A percentile compares a stretch with the other conserved stretches of the same genome.
phyloP scores from a whole-genome alignment of 805 yeast species.

The Spathaspora sp. region DNA sequence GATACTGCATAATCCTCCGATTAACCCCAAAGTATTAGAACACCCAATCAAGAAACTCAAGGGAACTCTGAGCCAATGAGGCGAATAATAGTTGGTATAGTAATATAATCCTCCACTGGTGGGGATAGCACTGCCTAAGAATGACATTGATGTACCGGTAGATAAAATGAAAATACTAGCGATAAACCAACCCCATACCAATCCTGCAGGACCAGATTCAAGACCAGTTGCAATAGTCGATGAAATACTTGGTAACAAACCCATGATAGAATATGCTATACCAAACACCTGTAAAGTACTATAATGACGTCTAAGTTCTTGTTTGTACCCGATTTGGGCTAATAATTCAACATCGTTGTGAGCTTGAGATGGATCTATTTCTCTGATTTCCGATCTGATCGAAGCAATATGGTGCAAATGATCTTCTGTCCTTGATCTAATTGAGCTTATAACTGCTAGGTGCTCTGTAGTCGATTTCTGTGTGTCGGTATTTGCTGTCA shows the following conservation, averaged over 20 bases:
- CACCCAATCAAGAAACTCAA: slow-evolving; percentile 60
- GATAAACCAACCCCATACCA: slow-evolving; percentile 69
- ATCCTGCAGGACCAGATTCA: slow-evolving; percentile 57
- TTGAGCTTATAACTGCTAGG: not conserved
- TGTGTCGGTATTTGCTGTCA: not conserved
- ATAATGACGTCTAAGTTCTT: slow-evolving; percentile 58
- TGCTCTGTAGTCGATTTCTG: slow-evolving; percentile 7
- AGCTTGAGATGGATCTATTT: slow-evolving; percentile 9
- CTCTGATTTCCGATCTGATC: slow-evolving; percentile 15
- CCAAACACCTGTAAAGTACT: slow-evolving; percentile 62
- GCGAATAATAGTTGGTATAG: slow-evolving; percentile 53
- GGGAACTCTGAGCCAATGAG: slow-evolving; percentile 44
- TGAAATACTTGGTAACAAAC: slow-evolving; percentile 58
- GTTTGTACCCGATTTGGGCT: slow-evolving; percentile 62
- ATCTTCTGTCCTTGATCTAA: slow-evolving; percentile 5
- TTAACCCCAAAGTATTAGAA: slow-evolving; percentile 60
- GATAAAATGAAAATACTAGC: slow-evolving; percentile 50
- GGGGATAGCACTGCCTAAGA: slow-evolving; percentile 63
- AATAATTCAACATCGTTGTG: slow-evolving; percentile 11
- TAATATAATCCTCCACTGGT: slow-evolving; percentile 67
- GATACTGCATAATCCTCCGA: slow-evolving; percentile 62
- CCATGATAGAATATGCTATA: slow-evolving; percentile 68
- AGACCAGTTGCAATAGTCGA: slow-evolving; percentile 49
- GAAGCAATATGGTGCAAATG: slow-evolving; percentile 4
- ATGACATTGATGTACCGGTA: slow-evolving; percentile 59